Evolutionary conservation across 176 grass and related monocot species (phyloP).

Genomic region (Aegilops bicornis): DNA sequence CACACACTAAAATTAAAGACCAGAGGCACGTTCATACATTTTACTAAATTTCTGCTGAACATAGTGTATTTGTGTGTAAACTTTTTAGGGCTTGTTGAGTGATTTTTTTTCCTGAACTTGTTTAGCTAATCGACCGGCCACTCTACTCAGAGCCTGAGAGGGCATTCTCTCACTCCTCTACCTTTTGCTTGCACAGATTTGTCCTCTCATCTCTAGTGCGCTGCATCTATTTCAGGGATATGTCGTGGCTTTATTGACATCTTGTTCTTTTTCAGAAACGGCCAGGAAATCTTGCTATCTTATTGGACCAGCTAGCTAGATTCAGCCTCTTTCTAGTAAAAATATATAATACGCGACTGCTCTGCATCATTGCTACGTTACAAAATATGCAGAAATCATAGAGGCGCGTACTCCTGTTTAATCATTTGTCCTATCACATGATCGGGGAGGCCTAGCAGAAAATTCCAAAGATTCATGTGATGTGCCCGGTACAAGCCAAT

Average conservation of each 20-base stretch:
- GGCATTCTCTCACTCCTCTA: not conserved
- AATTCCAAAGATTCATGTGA: constrained; percentile 33
- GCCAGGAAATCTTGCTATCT: not conserved
- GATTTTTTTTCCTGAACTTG: not conserved
- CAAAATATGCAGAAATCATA: constrained; percentile 22
- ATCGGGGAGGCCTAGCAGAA: not conserved
- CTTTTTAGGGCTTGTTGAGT: not conserved
- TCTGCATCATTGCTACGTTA: not conserved
- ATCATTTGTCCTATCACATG: constrained; percentile 40
- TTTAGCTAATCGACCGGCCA: not conserved
- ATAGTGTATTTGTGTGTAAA: no score
- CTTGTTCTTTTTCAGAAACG: constrained; percentile 26
- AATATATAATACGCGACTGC: not conserved
- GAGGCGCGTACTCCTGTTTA: constrained; percentile 14
- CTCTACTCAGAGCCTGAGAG: not conserved
- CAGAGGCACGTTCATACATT: no score
- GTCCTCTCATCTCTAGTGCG: constrained; percentile 21
- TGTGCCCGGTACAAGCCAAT: constrained; percentile 8
- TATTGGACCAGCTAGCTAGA: constrained; percentile 22
- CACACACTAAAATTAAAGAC: not conserved
- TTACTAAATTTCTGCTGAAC: not conserved
- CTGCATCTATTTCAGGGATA: constrained; percentile 16
- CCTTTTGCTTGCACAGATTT: constrained; percentile 20
- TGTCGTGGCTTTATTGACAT: not conserved
- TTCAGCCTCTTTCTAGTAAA: constrained; percentile 18